Conservation (phyloP, 331 rosid genomes). For the Phaseolus coccineus region DNA sequence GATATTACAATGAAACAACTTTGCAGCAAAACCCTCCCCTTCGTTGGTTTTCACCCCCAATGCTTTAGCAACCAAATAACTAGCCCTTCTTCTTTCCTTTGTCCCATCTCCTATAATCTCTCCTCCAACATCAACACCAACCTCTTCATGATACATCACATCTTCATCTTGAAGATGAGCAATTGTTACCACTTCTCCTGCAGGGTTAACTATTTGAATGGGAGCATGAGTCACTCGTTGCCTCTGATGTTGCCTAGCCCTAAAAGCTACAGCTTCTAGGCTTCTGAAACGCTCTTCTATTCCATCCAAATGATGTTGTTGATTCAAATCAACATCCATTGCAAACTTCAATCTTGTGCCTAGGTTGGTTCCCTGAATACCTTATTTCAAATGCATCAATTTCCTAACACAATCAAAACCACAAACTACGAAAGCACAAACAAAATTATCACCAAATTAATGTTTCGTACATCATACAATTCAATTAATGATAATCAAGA, state of each 20-base stretch:
- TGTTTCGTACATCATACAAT: background rate
- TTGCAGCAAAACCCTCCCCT: conserved; percentile 47
- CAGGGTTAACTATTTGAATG: conserved; percentile 43
- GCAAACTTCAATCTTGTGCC: conserved; percentile 42
- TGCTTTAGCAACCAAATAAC: conserved; percentile 63
- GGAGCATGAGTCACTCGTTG: conserved; percentile 43
- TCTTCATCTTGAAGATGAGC: conserved; percentile 38
- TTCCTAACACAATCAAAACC: conserved; percentile 1
- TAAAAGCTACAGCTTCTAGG: conserved; percentile 61
- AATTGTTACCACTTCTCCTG: conserved; percentile 31
- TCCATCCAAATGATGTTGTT: conserved; percentile 50
- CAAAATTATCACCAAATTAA: conserved; percentile 7
- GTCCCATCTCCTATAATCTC: conserved; percentile 12
- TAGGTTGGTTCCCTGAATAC: conserved; percentile 43
- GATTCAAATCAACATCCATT: conserved; percentile 68
- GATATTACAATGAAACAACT: conserved; percentile 65
- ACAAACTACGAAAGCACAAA: background rate
- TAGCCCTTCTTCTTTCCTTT: conserved; percentile 40
- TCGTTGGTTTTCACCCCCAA: conserved; percentile 53
- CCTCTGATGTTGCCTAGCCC: conserved; percentile 63
- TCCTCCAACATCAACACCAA: conserved; percentile 42
- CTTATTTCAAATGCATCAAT: conserved; percentile 37
- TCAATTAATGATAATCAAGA: background rate
- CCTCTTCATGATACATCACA: conserved; percentile 8
- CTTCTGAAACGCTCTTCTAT: conserved; percentile 66